Conservation (phyloP, 306 rosid genomes). For the Gastrolobium villosum region DNA sequence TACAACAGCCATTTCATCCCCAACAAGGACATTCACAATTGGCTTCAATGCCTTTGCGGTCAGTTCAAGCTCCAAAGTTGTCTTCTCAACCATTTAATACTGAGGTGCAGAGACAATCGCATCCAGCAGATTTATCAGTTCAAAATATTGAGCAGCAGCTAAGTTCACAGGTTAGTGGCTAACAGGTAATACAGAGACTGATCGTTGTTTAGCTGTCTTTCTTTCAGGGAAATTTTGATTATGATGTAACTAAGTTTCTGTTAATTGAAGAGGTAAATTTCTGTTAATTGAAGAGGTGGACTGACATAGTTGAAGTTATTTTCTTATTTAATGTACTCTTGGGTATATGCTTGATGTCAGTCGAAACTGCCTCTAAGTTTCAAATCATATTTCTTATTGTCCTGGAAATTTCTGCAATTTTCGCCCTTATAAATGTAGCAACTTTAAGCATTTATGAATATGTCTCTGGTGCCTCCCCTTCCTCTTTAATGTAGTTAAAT, state of each 20-base stretch:
- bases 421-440: constrained; percentile 11
- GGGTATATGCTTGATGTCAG: constrained; percentile 14
- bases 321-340: constrained; percentile 14
- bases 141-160: constrained; percentile 67
- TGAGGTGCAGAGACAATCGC: constrained; percentile 65
- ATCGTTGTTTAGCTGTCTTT: constrained; percentile 37
- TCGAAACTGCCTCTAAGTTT: not conserved
- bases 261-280: constrained; percentile 40
- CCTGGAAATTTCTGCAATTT: not conserved
- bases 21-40: constrained; percentile 59
- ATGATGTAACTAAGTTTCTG: constrained; percentile 23
- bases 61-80: constrained; percentile 56
- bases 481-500: constrained; percentile 19
- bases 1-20: constrained; percentile 64
- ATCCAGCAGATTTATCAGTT: constrained; percentile 52
- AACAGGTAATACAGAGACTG: constrained; percentile 45
- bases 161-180: constrained; percentile 70
- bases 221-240: constrained; percentile 43
- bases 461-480: constrained; percentile 6
- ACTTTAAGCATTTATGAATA: constrained; percentile 28
- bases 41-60: constrained; percentile 59
- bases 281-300: constrained; percentile 38
- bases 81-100: constrained; percentile 58
- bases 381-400: constrained; percentile 32
- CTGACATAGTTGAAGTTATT: constrained; percentile 3